Evolutionary conservation across 441 rosid genomes (phyloP).

Genomic region (Eruca vesicaria): DNA sequence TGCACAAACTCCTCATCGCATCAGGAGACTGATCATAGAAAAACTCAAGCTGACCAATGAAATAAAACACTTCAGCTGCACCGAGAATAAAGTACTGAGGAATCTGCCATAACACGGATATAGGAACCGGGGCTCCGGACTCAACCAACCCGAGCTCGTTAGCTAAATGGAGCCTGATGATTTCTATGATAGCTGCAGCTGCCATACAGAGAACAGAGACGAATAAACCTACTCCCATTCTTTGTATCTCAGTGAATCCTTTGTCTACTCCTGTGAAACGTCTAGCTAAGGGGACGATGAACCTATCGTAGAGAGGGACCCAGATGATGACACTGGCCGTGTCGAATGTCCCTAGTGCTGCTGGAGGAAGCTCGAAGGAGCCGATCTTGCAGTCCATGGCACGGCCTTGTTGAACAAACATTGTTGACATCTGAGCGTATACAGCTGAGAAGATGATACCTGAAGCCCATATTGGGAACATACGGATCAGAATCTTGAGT

Average conservation of each 20-base stretch:
- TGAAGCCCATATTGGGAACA: constrained; percentile 90
- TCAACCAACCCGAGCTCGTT: constrained; percentile 70
- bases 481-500: constrained; percentile 74
- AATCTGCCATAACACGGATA: constrained; percentile 81
- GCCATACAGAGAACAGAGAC: constrained; percentile 64
- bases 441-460: constrained; percentile 79
- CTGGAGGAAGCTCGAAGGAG: constrained; percentile 84
- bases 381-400: constrained; percentile 74
- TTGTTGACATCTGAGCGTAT: constrained; percentile 74
- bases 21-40: constrained; percentile 92
- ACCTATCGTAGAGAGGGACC: constrained; percentile 75
- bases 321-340: constrained; percentile 69
- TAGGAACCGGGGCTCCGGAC: constrained; percentile 48
- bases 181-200: constrained; percentile 83
- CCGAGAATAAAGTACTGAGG: constrained; percentile 79
- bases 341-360: constrained; percentile 68
- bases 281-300: constrained; percentile 79
- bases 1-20: constrained; percentile 86
- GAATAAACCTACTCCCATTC: constrained; percentile 86
- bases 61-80: constrained; percentile 71
- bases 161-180: constrained; percentile 57
- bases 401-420: constrained; percentile 91
- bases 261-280: constrained; percentile 72
- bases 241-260: constrained; percentile 80
- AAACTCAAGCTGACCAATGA: constrained; percentile 78